phyloP scores from a whole-genome alignment of 1,284 basidiomycete species.

The Irpex sp. region DNA sequence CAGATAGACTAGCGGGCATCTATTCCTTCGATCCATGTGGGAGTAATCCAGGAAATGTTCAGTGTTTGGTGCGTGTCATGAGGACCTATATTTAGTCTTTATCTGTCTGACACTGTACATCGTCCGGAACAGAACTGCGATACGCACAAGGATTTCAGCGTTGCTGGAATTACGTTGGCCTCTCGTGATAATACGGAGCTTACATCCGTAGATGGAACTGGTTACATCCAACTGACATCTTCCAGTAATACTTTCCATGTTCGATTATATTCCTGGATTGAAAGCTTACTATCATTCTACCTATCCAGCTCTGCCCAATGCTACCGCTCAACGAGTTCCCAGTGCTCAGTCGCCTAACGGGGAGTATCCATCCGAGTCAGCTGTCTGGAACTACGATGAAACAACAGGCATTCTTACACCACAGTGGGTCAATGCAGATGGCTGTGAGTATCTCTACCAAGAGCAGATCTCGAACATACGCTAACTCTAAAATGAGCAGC shows the following conservation, averaged over 20 bases:
- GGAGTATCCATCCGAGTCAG: conserved; percentile 15
- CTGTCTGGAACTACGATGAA: conserved; percentile 18
- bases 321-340: conserved; percentile 20
- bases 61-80: not conserved
- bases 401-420: conserved; percentile 10
- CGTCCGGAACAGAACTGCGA: not conserved
- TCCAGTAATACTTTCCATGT: conserved; percentile 1
- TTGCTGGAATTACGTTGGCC: not conserved
- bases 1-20: not conserved
- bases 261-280: not conserved
- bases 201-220: not conserved
- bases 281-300: not conserved
- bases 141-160: not conserved
- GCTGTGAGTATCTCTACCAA: conserved; percentile 5
- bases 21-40: not conserved
- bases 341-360: conserved; percentile 11
- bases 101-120: not conserved
- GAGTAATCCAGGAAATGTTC: not conserved
- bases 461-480: not conserved
- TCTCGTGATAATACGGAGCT: not conserved
- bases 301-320: conserved; percentile 8
- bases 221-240: conserved; percentile 6
- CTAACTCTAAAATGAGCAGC: not conserved
- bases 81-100: not conserved
- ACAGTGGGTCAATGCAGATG: conserved; percentile 22